Percentiles rank a stretch among this genome's conserved stretches.
phyloP scores from a whole-genome alignment of 805 yeast species.

The Blastobotrys muscicola region DNA sequence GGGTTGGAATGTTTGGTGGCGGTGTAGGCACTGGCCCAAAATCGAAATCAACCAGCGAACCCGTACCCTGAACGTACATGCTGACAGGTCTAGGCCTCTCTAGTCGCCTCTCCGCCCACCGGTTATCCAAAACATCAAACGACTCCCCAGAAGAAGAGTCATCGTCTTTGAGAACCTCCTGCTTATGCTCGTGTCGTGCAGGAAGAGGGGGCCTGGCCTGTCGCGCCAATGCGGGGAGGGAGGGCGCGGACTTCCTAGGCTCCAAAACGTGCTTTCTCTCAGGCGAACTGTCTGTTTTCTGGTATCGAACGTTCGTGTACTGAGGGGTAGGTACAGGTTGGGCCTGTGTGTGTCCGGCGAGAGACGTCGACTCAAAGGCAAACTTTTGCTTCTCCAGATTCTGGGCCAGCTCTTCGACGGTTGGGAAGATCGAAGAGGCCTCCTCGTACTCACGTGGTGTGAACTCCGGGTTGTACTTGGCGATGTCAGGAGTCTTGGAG shows the following conservation, averaged over 20 bases:
- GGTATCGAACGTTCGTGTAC: background rate
- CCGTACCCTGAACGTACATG: background rate
- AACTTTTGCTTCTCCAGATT: slow-evolving; percentile 13
- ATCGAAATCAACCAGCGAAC: background rate
- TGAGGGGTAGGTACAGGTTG: slow-evolving; percentile 4
- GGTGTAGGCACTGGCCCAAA: background rate
- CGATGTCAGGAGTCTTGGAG: background rate
- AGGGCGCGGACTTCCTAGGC: background rate
- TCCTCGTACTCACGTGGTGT: slow-evolving; percentile 9
- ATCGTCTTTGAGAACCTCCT: no score
- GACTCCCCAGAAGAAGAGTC: no score
- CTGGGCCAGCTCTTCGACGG: slow-evolving; percentile 26
- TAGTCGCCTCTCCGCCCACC: no score
- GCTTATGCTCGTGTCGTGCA: no score
- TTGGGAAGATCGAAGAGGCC: slow-evolving; percentile 23
- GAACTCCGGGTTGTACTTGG: background rate
- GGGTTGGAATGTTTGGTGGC: slow-evolving; percentile 2
- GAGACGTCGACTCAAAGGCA: slow-evolving; percentile 6
- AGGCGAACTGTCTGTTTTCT: background rate
- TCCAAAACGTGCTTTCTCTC: slow-evolving; percentile 1
- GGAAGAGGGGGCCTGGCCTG: no score
- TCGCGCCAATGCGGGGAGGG: background rate
- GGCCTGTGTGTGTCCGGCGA: slow-evolving; percentile 1
- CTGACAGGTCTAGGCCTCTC: background rate
- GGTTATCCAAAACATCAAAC: no score